Evolutionary conservation across 768 basidiomycete genomes (phyloP).

Genomic region (Royoungia palumana): DNA sequence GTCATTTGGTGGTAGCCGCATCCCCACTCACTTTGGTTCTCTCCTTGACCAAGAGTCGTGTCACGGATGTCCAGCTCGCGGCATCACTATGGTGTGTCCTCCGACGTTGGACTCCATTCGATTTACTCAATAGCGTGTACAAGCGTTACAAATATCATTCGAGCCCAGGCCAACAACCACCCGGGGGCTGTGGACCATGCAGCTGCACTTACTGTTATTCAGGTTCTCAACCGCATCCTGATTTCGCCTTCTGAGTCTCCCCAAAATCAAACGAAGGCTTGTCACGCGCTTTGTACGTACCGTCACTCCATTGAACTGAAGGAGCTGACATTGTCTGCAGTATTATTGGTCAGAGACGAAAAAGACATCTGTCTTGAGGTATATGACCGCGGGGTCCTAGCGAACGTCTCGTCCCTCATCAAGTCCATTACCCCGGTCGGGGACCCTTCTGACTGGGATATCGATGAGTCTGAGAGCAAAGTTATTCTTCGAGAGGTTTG

Average conservation of each 20-base stretch:
- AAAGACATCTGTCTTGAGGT: constrained; percentile 62
- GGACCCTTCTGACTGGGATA: constrained; percentile 53
- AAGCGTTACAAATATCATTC: constrained; percentile 62
- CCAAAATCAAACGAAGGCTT: constrained; percentile 57
- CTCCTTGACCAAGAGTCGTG: constrained; percentile 54
- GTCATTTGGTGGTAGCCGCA: constrained; percentile 6
- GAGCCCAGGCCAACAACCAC: constrained; percentile 40
- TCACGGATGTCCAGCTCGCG: constrained; percentile 61
- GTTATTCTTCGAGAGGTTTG: constrained; percentile 61
- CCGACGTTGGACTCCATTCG: background rate
- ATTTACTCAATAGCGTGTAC: background rate
- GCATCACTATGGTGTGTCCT: constrained; percentile 61
- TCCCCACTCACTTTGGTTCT: constrained; percentile 37
- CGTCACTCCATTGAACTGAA: background rate
- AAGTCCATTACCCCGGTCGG: constrained; percentile 51
- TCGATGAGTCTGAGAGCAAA: constrained; percentile 63
- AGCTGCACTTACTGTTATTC: constrained; percentile 59
- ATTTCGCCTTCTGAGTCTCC: constrained; percentile 40
- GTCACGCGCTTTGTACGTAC: constrained; percentile 69
- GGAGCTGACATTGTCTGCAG: constrained; percentile 27
- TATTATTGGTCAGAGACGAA: constrained; percentile 71
- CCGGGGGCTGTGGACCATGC: constrained; percentile 39
- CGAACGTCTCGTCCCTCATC: constrained; percentile 49
- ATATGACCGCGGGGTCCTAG: constrained; percentile 62
- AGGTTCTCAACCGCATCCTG: constrained; percentile 62